These are phyloP conservation scores for Crithidia brevicula DNA, from an alignment of 208 protist genomes.

Conservation along the genomic window DNA sequence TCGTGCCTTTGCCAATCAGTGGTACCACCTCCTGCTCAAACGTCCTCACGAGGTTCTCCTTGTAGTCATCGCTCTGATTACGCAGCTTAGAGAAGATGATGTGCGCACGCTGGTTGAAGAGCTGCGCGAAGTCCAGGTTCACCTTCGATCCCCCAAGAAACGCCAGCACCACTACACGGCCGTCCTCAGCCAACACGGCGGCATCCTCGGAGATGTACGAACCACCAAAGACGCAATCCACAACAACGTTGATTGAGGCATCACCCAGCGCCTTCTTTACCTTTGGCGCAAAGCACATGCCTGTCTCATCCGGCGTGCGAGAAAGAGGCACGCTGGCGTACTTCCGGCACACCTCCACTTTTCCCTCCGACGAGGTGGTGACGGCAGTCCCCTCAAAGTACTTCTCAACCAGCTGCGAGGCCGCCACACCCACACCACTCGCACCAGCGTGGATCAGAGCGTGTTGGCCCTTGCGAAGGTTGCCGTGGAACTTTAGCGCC, in stretches of 20 bases:
- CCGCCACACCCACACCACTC: conserved; percentile 89
- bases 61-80: conserved; percentile 62
- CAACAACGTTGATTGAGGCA: conserved; percentile 61
- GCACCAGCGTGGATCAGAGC: conserved; percentile 90
- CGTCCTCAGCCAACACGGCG: conserved; percentile 62
- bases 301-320: conserved; percentile 65
- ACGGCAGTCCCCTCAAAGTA: conserved; percentile 73
- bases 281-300: conserved; percentile 74
- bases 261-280: conserved; percentile 53
- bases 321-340: conserved; percentile 58
- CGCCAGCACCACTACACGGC: conserved; percentile 64
- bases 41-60: conserved; percentile 47
- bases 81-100: conserved; percentile 82
- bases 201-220: conserved; percentile 73
- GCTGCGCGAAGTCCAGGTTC: conserved; percentile 55
- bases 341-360: conserved; percentile 75
- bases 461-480: conserved; percentile 60
- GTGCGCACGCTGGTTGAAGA: conserved; percentile 64
- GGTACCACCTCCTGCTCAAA: conserved; percentile 73
- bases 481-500: conserved; percentile 69
- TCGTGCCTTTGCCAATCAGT: conserved; percentile 50
- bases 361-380: conserved; percentile 66
- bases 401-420: conserved; percentile 83
- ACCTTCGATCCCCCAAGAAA: conserved; percentile 71
- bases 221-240: conserved; percentile 83